phyloP scores from a whole-genome alignment of 306 rosid species.

The Quercus ilex region DNA sequence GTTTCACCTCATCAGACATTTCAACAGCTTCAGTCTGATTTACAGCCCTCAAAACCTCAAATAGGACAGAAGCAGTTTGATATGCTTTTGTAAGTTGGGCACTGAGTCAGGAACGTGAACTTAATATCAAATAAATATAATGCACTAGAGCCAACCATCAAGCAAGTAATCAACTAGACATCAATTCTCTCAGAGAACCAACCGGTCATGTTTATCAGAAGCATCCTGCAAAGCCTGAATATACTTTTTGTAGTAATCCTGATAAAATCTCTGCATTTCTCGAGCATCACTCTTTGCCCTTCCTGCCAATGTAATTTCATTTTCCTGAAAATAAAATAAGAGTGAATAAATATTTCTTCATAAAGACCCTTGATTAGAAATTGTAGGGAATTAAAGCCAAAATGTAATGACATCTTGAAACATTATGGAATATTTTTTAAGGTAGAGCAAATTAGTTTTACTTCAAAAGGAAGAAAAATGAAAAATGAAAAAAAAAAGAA shows the following conservation, averaged over 20 bases:
- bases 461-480: background rate
- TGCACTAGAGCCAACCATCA: slow-evolving; percentile 9
- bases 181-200: slow-evolving; percentile 23
- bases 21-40: slow-evolving; percentile 77
- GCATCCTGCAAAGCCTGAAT: slow-evolving; percentile 72
- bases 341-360: slow-evolving; percentile 3
- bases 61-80: slow-evolving; percentile 86
- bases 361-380: background rate
- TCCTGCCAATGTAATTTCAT: slow-evolving; percentile 72
- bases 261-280: slow-evolving; percentile 89
- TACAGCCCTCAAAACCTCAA: slow-evolving; percentile 94
- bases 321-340: slow-evolving; percentile 54
- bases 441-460: background rate
- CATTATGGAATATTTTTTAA: background rate
- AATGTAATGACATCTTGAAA: background rate
- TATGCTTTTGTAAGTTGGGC: slow-evolving; percentile 93
- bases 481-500: background rate
- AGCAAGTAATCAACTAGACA: slow-evolving; percentile 21
- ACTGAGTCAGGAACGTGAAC: slow-evolving; percentile 42
- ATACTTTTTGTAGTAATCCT: slow-evolving; percentile 71
- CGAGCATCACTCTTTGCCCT: slow-evolving; percentile 90
- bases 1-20: slow-evolving; percentile 72
- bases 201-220: slow-evolving; percentile 89
- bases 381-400: background rate
- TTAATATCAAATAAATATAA: slow-evolving; percentile 9